Conservation (phyloP, 2,329 filamentous ascomycete genomes). For the Xylariaceae sp. region DNA sequence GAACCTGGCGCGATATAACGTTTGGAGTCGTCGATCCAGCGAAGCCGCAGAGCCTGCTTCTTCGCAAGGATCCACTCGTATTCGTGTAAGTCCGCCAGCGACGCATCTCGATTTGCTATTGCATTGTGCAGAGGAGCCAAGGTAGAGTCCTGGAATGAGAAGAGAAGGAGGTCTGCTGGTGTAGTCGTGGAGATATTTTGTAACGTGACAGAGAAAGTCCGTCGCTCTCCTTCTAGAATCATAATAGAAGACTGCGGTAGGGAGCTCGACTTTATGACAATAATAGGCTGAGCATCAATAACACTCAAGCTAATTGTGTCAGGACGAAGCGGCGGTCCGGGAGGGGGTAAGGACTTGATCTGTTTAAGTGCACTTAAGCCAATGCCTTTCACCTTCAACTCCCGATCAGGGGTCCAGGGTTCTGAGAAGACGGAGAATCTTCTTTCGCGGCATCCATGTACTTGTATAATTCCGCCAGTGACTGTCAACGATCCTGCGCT, state of each 20-base stretch:
- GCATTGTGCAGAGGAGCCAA: constrained; percentile 71
- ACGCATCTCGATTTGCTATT: constrained; percentile 69
- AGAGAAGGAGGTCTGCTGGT: constrained; percentile 75
- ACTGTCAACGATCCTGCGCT: constrained; percentile 65
- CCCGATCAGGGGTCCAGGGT: constrained; percentile 65
- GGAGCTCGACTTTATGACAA: constrained; percentile 70
- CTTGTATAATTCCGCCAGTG: constrained; percentile 71
- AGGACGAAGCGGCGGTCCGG: constrained; percentile 41
- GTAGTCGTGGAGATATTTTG: constrained; percentile 68
- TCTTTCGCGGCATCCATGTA: constrained; percentile 75
- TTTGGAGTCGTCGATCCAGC: constrained; percentile 45
- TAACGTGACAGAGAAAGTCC: constrained; percentile 70
- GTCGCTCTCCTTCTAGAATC: constrained; percentile 85
- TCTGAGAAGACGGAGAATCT: constrained; percentile 78
- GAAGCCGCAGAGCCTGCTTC: constrained; percentile 61
- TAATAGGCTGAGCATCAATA: constrained; percentile 70
- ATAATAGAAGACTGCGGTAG: constrained; percentile 82
- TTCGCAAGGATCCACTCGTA: constrained; percentile 73
- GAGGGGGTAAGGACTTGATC: constrained; percentile 36
- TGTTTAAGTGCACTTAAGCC: constrained; percentile 57
- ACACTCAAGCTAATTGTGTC: constrained; percentile 62
- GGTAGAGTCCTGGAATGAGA: constrained; percentile 87
- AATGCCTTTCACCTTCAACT: constrained; percentile 70
- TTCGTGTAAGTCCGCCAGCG: constrained; percentile 76
- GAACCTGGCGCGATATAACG: constrained; percentile 62